Evolutionary conservation across 2,329 filamentous ascomycete species (phyloP).

Genomic region (Penicillium sp.): DNA sequence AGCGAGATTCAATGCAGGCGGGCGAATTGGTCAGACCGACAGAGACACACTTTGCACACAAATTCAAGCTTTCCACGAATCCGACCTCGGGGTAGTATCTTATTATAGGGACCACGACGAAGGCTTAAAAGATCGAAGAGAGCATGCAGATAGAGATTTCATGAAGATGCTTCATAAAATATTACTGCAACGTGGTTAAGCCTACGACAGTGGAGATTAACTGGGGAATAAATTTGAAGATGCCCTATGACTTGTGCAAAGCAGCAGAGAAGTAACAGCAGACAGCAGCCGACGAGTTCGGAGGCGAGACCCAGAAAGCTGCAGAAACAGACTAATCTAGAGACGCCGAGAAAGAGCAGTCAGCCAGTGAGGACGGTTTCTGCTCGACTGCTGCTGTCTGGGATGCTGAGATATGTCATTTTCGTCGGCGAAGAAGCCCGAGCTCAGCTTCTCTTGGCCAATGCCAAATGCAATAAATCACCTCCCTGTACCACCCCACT

Average conservation of each 20-base stretch:
- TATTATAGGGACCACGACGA: constrained; percentile 17
- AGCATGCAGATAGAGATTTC: neutral
- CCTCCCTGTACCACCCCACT: constrained; percentile 18
- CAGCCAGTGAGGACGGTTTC: constrained; percentile 20
- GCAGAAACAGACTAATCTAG: constrained; percentile 21
- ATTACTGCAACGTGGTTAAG: neutral
- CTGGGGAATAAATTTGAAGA: constrained; percentile 14
- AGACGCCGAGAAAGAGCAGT: constrained; percentile 3
- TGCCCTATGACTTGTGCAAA: constrained; percentile 12
- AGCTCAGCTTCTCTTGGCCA: constrained; percentile 22
- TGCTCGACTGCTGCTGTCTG: constrained; percentile 5
- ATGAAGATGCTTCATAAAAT: constrained; percentile 20
- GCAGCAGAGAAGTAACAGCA: neutral
- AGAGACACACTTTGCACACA: constrained; percentile 10
- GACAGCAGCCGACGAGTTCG: constrained; percentile 4
- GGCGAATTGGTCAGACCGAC: constrained; percentile 21
- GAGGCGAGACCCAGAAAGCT: constrained; percentile 24
- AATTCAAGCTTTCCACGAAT: constrained; percentile 11
- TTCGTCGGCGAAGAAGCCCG: constrained; percentile 17
- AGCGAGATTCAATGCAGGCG: constrained; percentile 12
- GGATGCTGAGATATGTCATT: constrained; percentile 30
- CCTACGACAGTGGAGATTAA: constrained; percentile 9
- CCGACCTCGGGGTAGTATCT: neutral
- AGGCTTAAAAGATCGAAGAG: neutral
- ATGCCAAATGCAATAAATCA: constrained; percentile 23